These are phyloP conservation scores for Bonia amplexicaulis DNA, from an alignment of 176 grass and related monocot species.

Conservation along the genomic window DNA sequence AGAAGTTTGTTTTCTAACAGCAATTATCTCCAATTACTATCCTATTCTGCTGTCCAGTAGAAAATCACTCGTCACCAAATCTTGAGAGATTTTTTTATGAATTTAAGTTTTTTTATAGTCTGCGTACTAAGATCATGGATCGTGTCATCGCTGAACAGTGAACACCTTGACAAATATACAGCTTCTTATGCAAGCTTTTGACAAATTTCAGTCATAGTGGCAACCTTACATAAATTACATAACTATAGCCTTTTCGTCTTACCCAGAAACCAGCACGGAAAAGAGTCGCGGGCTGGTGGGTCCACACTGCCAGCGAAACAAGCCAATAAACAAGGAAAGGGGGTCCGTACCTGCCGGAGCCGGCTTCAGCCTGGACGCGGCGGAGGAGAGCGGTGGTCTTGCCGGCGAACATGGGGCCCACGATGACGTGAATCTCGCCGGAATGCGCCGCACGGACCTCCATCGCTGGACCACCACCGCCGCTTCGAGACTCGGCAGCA, in stretches of 20 bases:
- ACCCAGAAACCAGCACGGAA: neutral
- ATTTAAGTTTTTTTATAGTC: neutral
- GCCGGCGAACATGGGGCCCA: conserved; percentile 87
- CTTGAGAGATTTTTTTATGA: too few relatives aligned
- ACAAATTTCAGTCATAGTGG: neutral
- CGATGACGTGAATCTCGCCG: conserved; percentile 86
- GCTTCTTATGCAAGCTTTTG: neutral
- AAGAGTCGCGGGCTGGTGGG: neutral
- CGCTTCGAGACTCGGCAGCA: neutral
- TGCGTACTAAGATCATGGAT: neutral
- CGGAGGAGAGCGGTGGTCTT: conserved; percentile 82
- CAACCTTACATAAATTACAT: neutral
- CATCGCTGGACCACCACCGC: neutral
- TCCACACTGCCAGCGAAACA: neutral
- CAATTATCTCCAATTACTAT: too few relatives aligned
- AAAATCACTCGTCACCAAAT: neutral
- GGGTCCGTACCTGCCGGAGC: conserved; percentile 57
- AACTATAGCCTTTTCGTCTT: neutral
- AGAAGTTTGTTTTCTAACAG: neutral
- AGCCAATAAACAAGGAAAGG: neutral
- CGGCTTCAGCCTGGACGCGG: conserved; percentile 52
- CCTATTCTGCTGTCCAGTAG: too few relatives aligned
- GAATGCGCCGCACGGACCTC: conserved; percentile 28
- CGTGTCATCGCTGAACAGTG: neutral
- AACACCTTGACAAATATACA: neutral